Percentiles rank a stretch among this genome's conserved stretches.
phyloP scores from a whole-genome alignment of 2,329 filamentous ascomycete genomes.

The Colletotrichum graminicola region DNA sequence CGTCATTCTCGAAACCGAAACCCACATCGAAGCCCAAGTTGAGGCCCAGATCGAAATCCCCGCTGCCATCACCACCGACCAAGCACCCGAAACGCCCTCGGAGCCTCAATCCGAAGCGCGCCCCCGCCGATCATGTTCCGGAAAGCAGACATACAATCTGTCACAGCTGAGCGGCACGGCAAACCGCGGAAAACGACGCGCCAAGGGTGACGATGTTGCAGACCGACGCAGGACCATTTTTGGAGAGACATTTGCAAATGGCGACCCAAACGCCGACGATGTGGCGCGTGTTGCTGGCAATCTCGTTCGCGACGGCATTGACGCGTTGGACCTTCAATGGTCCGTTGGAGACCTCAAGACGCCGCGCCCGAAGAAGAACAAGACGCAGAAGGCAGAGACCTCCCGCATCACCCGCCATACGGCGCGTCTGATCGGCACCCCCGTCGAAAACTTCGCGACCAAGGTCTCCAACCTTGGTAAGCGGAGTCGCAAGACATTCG shows the following conservation, averaged over 20 bases:
- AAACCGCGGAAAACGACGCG: constrained; percentile 68
- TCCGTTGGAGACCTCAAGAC: constrained; percentile 55
- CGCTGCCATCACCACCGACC: constrained; percentile 14
- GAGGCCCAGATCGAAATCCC: constrained; percentile 38
- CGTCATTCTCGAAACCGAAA: constrained; percentile 40
- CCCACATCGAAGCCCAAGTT: constrained; percentile 28
- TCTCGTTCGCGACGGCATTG: constrained; percentile 55
- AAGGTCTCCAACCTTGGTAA: constrained; percentile 71
- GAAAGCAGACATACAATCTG: constrained; percentile 75
- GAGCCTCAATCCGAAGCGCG: constrained; percentile 55
- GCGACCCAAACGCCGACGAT: constrained; percentile 43
- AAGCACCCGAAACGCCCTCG: constrained; percentile 28
- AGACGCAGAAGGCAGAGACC: constrained; percentile 49
- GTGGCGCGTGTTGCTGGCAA: constrained; percentile 44
- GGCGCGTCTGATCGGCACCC: constrained; percentile 59
- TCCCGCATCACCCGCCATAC: constrained; percentile 55
- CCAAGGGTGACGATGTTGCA: constrained; percentile 62
- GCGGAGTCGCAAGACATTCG: constrained; percentile 66
- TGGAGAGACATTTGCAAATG: constrained; percentile 52
- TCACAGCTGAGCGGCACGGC: constrained; percentile 72
- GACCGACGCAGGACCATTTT: constrained; percentile 61
- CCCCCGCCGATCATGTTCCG: constrained; percentile 67
- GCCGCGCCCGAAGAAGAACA: constrained; percentile 52
- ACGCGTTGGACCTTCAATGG: constrained; percentile 61
- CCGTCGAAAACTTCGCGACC: constrained; percentile 58